A percentile compares a stretch with the other conserved stretches of the same genome.
phyloP scores from a whole-genome alignment of 2,329 filamentous ascomycete species.

The Penicillium sp. region DNA sequence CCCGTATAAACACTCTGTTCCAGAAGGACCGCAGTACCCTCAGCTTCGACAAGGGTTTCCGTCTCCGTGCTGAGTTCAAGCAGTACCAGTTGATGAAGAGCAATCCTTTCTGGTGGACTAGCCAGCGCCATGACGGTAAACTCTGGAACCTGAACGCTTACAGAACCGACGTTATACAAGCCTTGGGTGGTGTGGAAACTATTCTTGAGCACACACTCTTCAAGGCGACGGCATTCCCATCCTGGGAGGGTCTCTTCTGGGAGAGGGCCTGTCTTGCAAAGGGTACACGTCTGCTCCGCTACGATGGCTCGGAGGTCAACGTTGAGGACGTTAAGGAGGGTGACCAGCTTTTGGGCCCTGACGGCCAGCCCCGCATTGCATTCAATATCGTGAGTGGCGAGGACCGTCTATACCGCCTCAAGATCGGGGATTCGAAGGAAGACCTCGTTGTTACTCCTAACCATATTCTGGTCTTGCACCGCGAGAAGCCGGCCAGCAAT shows the following conservation, averaged over 20 bases:
- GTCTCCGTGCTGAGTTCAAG: constrained; percentile 94
- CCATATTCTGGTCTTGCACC: constrained; percentile 3
- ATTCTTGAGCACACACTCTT: constrained; percentile 97
- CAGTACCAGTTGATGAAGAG: constrained; percentile 98
- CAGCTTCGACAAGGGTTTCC: constrained; percentile 98
- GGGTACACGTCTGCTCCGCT: constrained; percentile 51
- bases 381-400: constrained; percentile 58
- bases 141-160: constrained; percentile 97
- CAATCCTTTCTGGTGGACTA: constrained; percentile 99
- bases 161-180: constrained; percentile 95
- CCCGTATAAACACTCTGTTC: constrained; percentile 98
- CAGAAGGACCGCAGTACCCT: constrained; percentile 97
- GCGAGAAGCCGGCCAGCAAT: no score
- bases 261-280: constrained; percentile 61
- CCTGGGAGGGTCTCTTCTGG: constrained; percentile 97
- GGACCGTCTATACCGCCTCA: constrained; percentile 58
- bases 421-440: constrained; percentile 50
- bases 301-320: constrained; percentile 53
- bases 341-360: constrained; percentile 57
- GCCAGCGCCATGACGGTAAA: constrained; percentile 94
- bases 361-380: constrained; percentile 54
- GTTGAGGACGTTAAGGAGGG: constrained; percentile 59
- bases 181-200: constrained; percentile 93
- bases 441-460: constrained; percentile 34
- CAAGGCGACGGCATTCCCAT: constrained; percentile 95